Base-by-base conservation (phyloP, 805 yeast species). In the Pichia thaimueangensis region DNA sequence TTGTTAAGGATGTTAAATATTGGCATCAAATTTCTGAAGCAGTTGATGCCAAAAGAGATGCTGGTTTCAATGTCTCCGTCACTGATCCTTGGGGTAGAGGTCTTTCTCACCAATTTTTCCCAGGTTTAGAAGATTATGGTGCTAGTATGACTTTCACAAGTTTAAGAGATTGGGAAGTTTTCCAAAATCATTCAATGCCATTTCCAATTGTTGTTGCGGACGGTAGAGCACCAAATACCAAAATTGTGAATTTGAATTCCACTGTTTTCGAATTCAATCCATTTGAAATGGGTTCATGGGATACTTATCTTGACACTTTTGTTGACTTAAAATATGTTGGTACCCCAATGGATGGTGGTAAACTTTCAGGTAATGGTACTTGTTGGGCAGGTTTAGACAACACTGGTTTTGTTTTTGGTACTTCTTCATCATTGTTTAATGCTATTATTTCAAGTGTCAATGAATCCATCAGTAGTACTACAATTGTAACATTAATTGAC, bases 271-370 rank as follows among this genome's bases (percentile, higher is more conserved):
- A 79, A 50, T 60, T 76, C 50, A 73, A 71, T 38, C 89, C 94
- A 12, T 80, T 67, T 53, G 85, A 82, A 57, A 63, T 87, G 55
- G 96, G 96, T 12, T 80, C 94, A 5, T 87, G 95, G 95, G 96
- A 88, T 57, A 83, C 86, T 12, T 67, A 82, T 1, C 62, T 85
- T 42, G 68, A 72, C 42, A 65, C 82, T 3, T 87, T 88, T 60
- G 69, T 80, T 11, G 80, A 82, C 46, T 62, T 77, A 35, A 72
- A 78, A 59, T 86, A 82, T 57, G 59, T 85, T 37, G 96, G 96
- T 9, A 71, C 94, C 1, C 60, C 71, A 19, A 71, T 82, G 28
- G 54, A 68, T 21, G 69, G 77, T 47, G 96, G 96, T 31, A 48
- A 56, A 17, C 80, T 86, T 9, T 53, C 55, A 12, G 46, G 45